A percentile compares a stretch with the other conserved stretches of the same genome.
phyloP scores from a whole-genome alignment of 306 rosid species.

The Abrus pulchellus region DNA sequence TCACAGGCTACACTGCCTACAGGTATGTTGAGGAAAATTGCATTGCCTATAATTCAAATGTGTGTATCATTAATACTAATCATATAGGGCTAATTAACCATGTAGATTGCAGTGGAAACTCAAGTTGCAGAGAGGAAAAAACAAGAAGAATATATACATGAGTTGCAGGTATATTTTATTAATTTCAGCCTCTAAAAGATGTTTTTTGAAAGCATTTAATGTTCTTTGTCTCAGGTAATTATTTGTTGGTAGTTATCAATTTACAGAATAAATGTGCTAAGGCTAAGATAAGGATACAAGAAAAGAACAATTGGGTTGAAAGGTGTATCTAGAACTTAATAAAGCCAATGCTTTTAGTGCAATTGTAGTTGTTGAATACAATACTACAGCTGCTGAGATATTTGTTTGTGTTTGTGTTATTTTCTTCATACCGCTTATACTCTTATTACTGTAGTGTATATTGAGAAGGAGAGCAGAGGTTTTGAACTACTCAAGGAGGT shows the following conservation, averaged over 20 bases:
- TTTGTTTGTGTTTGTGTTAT: not conserved
- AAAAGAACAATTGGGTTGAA: constrained; percentile 26
- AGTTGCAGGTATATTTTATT: constrained; percentile 36
- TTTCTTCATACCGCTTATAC: not conserved
- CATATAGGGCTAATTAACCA: not conserved
- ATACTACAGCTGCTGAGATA: constrained; percentile 40
- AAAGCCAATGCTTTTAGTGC: not conserved
- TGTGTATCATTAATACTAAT: constrained; percentile 3
- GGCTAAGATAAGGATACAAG: constrained; percentile 43
- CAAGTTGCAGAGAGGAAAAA: constrained; percentile 43
- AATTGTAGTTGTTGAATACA: constrained; percentile 9
- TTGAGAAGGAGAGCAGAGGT: too few relatives aligned
- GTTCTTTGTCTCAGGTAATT: not conserved
- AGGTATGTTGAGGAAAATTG: constrained; percentile 1
- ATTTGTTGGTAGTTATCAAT: not conserved
- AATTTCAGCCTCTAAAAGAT: not conserved
- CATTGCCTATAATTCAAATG: not conserved
- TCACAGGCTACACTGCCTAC: constrained; percentile 44
- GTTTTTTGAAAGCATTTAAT: not conserved
- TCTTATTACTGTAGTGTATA: not conserved
- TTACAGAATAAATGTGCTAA: constrained; percentile 42
- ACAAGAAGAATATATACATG: constrained; percentile 44
- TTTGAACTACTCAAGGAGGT: too few relatives aligned
- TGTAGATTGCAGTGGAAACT: constrained; percentile 46
- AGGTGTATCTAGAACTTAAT: constrained; percentile 31